Evolutionary conservation across 2,329 filamentous ascomycete genomes (phyloP).

Genomic region (Epichloe scottii): DNA sequence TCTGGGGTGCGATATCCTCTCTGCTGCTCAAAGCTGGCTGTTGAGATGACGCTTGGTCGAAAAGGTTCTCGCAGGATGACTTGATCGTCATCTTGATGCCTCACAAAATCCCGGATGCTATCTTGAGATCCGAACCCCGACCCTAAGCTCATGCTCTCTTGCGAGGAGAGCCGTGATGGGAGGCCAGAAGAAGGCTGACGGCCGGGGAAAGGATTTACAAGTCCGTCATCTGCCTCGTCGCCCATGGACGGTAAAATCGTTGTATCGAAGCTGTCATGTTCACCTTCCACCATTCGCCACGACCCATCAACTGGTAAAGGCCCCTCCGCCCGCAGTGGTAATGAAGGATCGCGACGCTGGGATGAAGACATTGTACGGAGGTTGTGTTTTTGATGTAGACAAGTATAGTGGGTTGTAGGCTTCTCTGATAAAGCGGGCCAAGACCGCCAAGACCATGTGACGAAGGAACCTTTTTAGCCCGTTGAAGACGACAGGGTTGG

Average conservation of each 20-base stretch:
- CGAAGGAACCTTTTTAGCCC: too few species aligned
- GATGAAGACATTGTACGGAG: background rate
- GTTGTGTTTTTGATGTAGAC: background rate
- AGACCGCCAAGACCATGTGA: too few species aligned
- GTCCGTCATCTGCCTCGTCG: constrained; percentile 25
- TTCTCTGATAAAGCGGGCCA: too few species aligned
- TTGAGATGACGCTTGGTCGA: constrained; percentile 37
- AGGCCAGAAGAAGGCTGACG: constrained; percentile 21
- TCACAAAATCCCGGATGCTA: constrained; percentile 41
- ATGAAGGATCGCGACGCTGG: constrained; percentile 1
- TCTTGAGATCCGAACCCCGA: constrained; percentile 37
- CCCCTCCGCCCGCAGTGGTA: constrained; percentile 11
- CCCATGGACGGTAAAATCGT: constrained; percentile 34
- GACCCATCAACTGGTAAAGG: constrained; percentile 37
- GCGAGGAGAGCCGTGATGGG: constrained; percentile 35
- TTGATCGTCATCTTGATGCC: constrained; percentile 41
- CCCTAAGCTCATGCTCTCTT: constrained; percentile 16
- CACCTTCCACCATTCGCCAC: constrained; percentile 49
- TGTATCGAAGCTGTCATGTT: constrained; percentile 49
- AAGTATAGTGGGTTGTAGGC: too few species aligned
- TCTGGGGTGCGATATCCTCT: constrained; percentile 28
- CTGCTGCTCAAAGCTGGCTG: constrained; percentile 15
- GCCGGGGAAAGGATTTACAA: constrained; percentile 26
- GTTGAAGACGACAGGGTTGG: too few species aligned
- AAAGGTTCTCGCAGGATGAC: constrained; percentile 43